phyloP scores from a whole-genome alignment of 495 filamentous ascomycete species.

The Penicillium parvum region DNA sequence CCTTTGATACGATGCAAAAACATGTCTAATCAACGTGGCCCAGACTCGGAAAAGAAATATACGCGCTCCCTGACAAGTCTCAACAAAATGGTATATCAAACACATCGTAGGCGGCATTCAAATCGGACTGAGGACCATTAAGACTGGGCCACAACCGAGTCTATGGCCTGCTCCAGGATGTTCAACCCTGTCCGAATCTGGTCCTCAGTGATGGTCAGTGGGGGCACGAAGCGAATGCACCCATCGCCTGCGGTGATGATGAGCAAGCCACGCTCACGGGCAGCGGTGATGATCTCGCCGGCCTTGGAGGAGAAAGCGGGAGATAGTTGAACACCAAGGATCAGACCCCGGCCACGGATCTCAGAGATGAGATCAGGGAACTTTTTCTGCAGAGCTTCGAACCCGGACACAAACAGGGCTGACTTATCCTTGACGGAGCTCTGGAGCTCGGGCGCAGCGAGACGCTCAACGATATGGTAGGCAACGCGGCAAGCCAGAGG shows the following conservation, averaged over 20 bases:
- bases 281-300: conserved; percentile 67
- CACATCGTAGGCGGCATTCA: conserved; percentile 16
- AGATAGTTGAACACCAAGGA: conserved; percentile 77
- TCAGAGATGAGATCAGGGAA: conserved; percentile 72
- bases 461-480: conserved; percentile 72
- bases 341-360: conserved; percentile 76
- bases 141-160: conserved; percentile 36
- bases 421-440: conserved; percentile 60
- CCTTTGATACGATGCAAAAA: neutral
- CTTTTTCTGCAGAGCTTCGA: conserved; percentile 56
- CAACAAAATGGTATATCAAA: conserved; percentile 24
- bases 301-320: conserved; percentile 57
- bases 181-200: conserved; percentile 71
- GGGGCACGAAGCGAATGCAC: conserved; percentile 81
- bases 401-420: conserved; percentile 57
- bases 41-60: conserved; percentile 2
- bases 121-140: conserved; percentile 9
- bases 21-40: too few relatives aligned
- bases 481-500: conserved; percentile 81
- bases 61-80: conserved; percentile 5
- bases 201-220: conserved; percentile 67
- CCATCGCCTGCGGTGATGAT: conserved; percentile 90
- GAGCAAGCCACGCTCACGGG: conserved; percentile 81
- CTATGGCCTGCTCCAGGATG: conserved; percentile 75
- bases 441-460: conserved; percentile 63